These are phyloP conservation scores for Xylariaceae sp. DNA, from an alignment of 2,329 filamentous ascomycete species.

Conservation along the genomic window DNA sequence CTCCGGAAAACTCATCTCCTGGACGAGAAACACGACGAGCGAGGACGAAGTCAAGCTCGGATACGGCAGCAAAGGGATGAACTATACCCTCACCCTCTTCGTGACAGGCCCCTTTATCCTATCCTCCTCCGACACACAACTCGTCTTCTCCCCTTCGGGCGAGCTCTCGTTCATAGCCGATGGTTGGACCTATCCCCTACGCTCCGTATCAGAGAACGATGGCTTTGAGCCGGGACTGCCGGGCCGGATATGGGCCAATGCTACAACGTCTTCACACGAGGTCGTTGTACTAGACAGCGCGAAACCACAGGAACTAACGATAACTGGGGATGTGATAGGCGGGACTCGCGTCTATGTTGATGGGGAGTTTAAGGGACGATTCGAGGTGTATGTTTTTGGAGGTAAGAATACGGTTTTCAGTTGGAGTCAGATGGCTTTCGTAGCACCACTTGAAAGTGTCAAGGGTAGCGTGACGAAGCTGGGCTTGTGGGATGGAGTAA, in stretches of 20 bases:
- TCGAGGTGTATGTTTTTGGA: constrained; percentile 54
- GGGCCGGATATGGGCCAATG: constrained; percentile 52
- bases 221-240: constrained; percentile 46
- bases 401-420: constrained; percentile 50
- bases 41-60: constrained; percentile 23
- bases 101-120: constrained; percentile 43
- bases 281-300: constrained; percentile 32
- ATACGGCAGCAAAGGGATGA: constrained; percentile 43
- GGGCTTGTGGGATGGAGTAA: constrained; percentile 8
- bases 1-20: constrained; percentile 29
- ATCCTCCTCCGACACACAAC: constrained; percentile 40
- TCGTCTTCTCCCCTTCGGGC: constrained; percentile 36
- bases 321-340: constrained; percentile 43
- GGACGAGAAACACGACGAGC: constrained; percentile 24
- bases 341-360: constrained; percentile 50
- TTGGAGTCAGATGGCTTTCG: constrained; percentile 57
- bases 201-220: constrained; percentile 40
- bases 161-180: constrained; percentile 43
- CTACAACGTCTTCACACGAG: constrained; percentile 43
- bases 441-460: constrained; percentile 43
- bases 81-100: constrained; percentile 41
- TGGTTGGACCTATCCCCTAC: constrained; percentile 47
- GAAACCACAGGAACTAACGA: constrained; percentile 35
- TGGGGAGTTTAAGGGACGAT: constrained; percentile 45
- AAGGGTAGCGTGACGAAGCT: constrained; percentile 14